These are phyloP conservation scores for Firmiana major DNA, from an alignment of 345 rosid species.

Conservation along the genomic window DNA sequence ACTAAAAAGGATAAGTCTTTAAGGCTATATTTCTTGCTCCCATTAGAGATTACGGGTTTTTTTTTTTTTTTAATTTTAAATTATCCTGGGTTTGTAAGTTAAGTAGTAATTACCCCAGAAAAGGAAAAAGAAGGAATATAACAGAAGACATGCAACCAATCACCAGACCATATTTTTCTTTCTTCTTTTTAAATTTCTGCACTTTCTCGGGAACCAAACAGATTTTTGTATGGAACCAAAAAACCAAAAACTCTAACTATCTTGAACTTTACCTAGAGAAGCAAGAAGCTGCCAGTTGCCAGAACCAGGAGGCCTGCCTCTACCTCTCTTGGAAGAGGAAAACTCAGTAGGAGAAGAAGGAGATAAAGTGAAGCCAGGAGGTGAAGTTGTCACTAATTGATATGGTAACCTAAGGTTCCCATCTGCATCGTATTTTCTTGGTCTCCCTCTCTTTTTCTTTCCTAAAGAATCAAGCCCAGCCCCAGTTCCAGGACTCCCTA, in stretches of 20 bases:
- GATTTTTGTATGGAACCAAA: neutral
- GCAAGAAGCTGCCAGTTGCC: constrained; percentile 62
- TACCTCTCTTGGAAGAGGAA: constrained; percentile 37
- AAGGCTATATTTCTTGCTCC: constrained; percentile 1
- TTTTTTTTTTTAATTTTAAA: neutral
- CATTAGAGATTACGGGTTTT: neutral
- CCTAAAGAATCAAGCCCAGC: constrained; percentile 18
- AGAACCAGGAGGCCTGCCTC: constrained; percentile 55
- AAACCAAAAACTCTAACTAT: neutral
- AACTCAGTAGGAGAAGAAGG: constrained; percentile 29
- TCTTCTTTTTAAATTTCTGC: neutral
- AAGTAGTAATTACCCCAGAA: neutral
- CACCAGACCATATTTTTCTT: neutral
- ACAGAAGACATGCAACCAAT: constrained; percentile 9
- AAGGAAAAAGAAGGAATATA: neutral
- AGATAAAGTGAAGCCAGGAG: constrained; percentile 35
- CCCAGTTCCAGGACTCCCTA: constrained; percentile 10
- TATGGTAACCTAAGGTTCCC: constrained; percentile 35
- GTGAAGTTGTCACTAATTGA: constrained; percentile 8
- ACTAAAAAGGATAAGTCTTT: constrained; percentile 2
- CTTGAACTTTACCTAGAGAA: constrained; percentile 43
- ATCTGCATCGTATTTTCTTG: constrained; percentile 40
- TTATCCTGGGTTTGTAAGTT: neutral
- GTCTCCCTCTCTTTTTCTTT: constrained; percentile 53
- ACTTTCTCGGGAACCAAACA: constrained; percentile 31